Evolutionary conservation across 1,139 yeast genomes (phyloP).

Genomic region (Yamadazyma sp.): DNA sequence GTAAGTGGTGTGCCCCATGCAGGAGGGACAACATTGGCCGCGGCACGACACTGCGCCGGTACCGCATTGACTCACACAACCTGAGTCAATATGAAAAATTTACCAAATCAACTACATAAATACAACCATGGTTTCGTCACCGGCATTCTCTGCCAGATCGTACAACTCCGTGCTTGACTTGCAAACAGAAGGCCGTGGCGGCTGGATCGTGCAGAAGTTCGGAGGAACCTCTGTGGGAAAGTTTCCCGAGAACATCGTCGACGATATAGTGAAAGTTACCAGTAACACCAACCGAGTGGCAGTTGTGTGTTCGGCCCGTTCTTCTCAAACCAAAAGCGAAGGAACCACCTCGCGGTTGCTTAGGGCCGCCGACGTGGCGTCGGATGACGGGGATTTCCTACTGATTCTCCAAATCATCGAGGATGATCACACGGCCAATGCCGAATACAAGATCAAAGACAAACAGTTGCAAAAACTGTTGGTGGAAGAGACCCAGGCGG

Average conservation of each 20-base stretch:
- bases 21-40: too few relatives aligned
- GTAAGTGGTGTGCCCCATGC: too few relatives aligned
- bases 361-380: conserved; percentile 76
- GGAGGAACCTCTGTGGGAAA: conserved; percentile 99
- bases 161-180: conserved; percentile 47
- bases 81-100: conserved; percentile 2
- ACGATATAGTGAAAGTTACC: conserved; percentile 74
- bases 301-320: conserved; percentile 94
- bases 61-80: neutral
- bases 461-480: conserved; percentile 46
- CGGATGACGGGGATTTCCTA: conserved; percentile 53
- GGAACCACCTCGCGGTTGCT: conserved; percentile 90
- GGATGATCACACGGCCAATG: conserved; percentile 77
- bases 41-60: too few relatives aligned
- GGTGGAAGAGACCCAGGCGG: conserved; percentile 57
- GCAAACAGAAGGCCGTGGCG: conserved; percentile 24
- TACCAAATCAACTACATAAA: neutral
- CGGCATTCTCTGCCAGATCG: conserved; percentile 18
- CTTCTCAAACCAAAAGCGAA: conserved; percentile 85
- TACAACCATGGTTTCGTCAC: conserved; percentile 2
- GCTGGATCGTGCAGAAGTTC: conserved; percentile 92
- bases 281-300: conserved; percentile 71
- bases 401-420: conserved; percentile 61
- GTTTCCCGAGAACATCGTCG: conserved; percentile 80
- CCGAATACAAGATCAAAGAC: conserved; percentile 53